Conservation (phyloP, 2,329 filamentous ascomycete species). For the Paecilomyces dactylethromorphus region DNA sequence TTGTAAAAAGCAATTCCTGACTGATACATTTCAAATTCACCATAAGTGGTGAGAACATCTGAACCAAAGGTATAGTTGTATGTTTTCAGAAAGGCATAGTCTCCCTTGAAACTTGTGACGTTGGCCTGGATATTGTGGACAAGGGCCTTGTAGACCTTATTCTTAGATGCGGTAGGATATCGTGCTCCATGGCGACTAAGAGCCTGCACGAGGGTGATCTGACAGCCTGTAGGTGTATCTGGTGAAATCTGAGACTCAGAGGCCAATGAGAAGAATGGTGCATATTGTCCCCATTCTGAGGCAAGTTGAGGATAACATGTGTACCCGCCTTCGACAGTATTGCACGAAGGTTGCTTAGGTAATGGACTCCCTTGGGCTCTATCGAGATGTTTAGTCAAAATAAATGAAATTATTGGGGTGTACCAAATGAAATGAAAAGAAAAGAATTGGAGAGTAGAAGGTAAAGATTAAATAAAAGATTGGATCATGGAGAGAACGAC, state of each 20-base stretch:
- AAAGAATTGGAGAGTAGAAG: not conserved
- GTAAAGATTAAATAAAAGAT: not conserved
- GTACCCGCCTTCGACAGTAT: slow-evolving; percentile 52
- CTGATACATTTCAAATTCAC: slow-evolving; percentile 63
- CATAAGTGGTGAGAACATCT: slow-evolving; percentile 63
- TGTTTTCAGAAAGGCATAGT: slow-evolving; percentile 63
- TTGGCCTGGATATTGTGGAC: slow-evolving; percentile 60
- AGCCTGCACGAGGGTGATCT: slow-evolving; percentile 71
- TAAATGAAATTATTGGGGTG: not conserved
- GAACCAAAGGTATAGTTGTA: slow-evolving; percentile 67
- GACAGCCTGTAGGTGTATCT: slow-evolving; percentile 58
- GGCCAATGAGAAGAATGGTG: slow-evolving; percentile 68
- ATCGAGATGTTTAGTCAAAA: not conserved
- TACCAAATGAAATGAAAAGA: not conserved
- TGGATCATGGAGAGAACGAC: not conserved
- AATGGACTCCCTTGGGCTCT: not conserved
- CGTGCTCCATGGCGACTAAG: slow-evolving; percentile 81
- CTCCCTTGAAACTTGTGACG: slow-evolving; percentile 49
- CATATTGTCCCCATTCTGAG: slow-evolving; percentile 79
- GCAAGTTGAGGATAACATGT: slow-evolving; percentile 57
- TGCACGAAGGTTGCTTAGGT: slow-evolving; percentile 37
- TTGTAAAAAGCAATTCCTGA: slow-evolving; percentile 70
- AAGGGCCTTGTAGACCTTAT: slow-evolving; percentile 54
- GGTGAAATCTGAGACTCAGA: slow-evolving; percentile 55
- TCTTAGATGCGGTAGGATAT: slow-evolving; percentile 68